These are phyloP conservation scores for Leptographium wingfieldii DNA, from an alignment of 2,329 filamentous ascomycete species.

Conservation along the genomic window DNA sequence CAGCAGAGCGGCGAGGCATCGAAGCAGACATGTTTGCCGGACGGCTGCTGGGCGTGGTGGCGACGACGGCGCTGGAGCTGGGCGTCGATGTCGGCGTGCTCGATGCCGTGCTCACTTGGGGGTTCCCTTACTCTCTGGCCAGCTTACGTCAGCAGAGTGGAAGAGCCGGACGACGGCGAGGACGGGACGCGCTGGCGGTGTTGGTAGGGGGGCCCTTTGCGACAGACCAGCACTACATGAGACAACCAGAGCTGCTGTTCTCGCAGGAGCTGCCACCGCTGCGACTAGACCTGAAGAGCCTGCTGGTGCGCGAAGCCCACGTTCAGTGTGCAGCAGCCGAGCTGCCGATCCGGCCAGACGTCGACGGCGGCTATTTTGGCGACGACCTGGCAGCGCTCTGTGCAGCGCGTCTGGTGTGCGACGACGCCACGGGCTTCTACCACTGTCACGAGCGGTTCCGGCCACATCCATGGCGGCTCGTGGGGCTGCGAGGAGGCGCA, in stretches of 20 bases:
- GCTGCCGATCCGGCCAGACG: conserved; percentile 72
- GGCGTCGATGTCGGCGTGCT: conserved; percentile 91
- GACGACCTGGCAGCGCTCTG: conserved; percentile 59
- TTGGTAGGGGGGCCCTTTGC: conserved; percentile 81
- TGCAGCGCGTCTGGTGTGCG: conserved; percentile 58
- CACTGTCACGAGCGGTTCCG: conserved; percentile 84
- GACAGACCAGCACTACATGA: conserved; percentile 94
- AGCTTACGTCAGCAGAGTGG: conserved; percentile 93
- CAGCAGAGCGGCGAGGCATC: conserved; percentile 76
- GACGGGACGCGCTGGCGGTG: conserved; percentile 85
- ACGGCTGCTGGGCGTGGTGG: conserved; percentile 82
- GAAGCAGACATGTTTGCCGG: conserved; percentile 97
- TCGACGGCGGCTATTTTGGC: conserved; percentile 71
- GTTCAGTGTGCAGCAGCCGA: conserved; percentile 92
- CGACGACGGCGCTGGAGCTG: conserved; percentile 83
- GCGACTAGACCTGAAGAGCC: conserved; percentile 83
- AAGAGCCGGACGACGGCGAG: conserved; percentile 75
- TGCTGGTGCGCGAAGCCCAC: conserved; percentile 85
- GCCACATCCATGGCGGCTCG: conserved; percentile 68
- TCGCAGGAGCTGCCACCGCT: conserved; percentile 80
- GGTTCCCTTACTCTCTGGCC: conserved; percentile 90
- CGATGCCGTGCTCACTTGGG: conserved; percentile 86
- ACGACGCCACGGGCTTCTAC: conserved; percentile 63
- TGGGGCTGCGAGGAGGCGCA: conserved; percentile 73
- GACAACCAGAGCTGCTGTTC: conserved; percentile 87